These are phyloP conservation scores for Telopea speciosissima DNA, from an alignment of 177 flowering plant species.

Conservation along the genomic window DNA sequence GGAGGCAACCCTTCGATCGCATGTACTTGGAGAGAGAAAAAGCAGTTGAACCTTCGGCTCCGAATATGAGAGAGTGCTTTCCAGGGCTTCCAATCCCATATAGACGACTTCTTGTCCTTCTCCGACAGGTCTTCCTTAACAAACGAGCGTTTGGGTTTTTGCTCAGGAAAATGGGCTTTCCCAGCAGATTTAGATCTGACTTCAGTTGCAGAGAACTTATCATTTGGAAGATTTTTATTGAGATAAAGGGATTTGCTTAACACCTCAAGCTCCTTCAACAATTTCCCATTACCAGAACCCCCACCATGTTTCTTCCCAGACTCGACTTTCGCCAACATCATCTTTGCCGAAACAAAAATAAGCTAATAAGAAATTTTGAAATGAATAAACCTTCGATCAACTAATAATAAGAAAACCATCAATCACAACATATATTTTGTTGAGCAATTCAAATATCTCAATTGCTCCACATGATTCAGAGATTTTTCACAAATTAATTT, in stretches of 20 bases:
- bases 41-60: constrained; percentile 51
- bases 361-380: background rate
- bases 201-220: constrained; percentile 20
- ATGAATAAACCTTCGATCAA: background rate
- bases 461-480: no score
- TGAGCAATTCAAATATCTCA: no score
- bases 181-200: constrained; percentile 35
- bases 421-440: no score
- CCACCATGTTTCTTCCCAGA: constrained; percentile 38
- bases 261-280: constrained; percentile 74
- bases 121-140: constrained; percentile 19
- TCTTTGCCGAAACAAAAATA: constrained; percentile 2
- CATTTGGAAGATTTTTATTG: constrained; percentile 32
- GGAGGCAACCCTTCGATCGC: constrained; percentile 58
- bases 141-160: constrained; percentile 32
- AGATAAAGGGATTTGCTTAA: constrained; percentile 66
- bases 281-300: constrained; percentile 37
- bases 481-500: no score
- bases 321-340: constrained; percentile 48
- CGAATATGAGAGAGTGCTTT: constrained; percentile 64
- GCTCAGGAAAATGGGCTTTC: constrained; percentile 31
- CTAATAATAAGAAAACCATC: background rate
- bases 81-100: constrained; percentile 84
- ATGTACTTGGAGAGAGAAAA: constrained; percentile 75
- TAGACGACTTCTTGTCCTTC: constrained; percentile 48